Percentiles rank a stretch among this genome's conserved stretches.
Conservation (phyloP, 164 flowering plant genomes). For the Litsea cubeba region DNA sequence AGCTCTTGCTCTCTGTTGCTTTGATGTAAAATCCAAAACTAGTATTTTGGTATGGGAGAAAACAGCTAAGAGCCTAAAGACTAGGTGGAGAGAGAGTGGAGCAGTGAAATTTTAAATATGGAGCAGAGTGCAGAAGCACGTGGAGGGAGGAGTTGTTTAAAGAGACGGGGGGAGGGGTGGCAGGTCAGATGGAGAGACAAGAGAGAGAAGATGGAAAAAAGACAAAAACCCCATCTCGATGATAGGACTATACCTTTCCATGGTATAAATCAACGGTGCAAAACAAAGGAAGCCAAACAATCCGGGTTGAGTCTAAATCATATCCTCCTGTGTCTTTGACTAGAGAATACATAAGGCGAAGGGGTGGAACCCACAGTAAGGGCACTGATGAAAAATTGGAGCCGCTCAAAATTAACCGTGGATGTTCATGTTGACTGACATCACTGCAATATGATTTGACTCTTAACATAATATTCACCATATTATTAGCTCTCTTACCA, state of each 20-base stretch:
- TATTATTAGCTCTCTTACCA: no score
- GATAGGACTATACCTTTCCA: neutral
- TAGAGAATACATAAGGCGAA: no score
- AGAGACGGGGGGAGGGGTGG: neutral
- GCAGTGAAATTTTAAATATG: neutral
- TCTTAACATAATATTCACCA: no score
- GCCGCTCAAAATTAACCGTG: no score
- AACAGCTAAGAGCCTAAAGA: neutral
- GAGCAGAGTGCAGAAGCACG: constrained; percentile 13
- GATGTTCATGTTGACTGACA: no score
- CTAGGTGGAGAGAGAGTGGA: neutral
- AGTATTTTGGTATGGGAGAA: neutral
- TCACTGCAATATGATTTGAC: no score
- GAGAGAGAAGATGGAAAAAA: neutral
- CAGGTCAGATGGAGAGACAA: neutral
- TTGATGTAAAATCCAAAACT: neutral
- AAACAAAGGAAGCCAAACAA: no score
- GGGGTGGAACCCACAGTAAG: no score
- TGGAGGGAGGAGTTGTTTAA: constrained; percentile 6
- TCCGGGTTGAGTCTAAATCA: no score
- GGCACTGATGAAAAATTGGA: no score
- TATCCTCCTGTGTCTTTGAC: no score
- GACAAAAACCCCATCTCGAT: neutral
- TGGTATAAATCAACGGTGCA: neutral
- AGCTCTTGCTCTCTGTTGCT: neutral